Conservation (phyloP, 306 rosid genomes). For the Castanopsis chinensis region DNA sequence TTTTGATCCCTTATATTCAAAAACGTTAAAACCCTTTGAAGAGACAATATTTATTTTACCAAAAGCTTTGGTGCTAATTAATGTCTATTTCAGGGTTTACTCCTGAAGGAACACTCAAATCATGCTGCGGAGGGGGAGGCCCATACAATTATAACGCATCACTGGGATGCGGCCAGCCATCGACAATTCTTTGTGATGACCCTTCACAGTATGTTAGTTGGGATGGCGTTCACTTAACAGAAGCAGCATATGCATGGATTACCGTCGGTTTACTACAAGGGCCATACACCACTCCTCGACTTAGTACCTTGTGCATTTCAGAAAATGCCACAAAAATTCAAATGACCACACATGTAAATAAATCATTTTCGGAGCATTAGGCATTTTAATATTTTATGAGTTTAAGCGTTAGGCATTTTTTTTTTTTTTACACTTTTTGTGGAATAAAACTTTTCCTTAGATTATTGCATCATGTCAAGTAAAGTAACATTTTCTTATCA, state of each 20-base stretch:
- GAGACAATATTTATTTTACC: not conserved
- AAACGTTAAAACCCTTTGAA: too few species aligned
- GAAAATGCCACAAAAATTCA: not conserved
- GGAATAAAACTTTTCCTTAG: too few species aligned
- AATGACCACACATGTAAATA: not conserved
- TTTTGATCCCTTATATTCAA: too few species aligned
- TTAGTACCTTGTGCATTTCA: not conserved
- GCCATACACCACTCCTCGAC: constrained; percentile 20
- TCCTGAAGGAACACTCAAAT: not conserved
- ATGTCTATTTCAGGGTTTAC: constrained; percentile 29
- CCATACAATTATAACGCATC: constrained; percentile 28
- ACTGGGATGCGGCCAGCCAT: constrained; percentile 4
- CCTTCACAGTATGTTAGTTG: constrained; percentile 45
- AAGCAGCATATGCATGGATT: constrained; percentile 12
- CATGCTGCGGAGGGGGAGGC: constrained; percentile 38
- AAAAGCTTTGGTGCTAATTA: too few species aligned
- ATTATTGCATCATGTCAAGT: too few species aligned
- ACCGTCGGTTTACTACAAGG: constrained; percentile 27
- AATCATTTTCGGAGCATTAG: not conserved
- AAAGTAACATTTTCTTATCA: too few species aligned
- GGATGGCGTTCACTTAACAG: constrained; percentile 40
- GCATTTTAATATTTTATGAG: too few species aligned
- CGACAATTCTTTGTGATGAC: constrained; percentile 31
- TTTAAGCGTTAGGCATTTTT: too few species aligned
- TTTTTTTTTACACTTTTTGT: too few species aligned